Conservation (phyloP, 305 asterid genomes). For the Solanum hybrid region DNA sequence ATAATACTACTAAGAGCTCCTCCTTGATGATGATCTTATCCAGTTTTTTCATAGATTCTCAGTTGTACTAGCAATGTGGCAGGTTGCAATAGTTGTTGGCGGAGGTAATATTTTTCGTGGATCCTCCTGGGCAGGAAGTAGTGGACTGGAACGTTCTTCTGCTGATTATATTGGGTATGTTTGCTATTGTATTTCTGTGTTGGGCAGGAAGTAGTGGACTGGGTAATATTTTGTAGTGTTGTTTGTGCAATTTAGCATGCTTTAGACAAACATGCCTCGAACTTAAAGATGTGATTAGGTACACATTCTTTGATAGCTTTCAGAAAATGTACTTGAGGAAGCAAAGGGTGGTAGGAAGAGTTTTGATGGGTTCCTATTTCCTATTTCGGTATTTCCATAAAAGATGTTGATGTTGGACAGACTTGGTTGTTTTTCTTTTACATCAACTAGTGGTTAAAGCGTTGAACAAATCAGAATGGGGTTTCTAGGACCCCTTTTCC, state of each 20-base stretch:
- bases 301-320: background rate
- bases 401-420: background rate
- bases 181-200: background rate
- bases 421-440: background rate
- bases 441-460: background rate
- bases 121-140: constrained; percentile 24
- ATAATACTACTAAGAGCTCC: background rate
- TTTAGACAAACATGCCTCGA: background rate
- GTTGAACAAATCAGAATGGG: background rate
- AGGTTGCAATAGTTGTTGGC: constrained; percentile 97
- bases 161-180: constrained; percentile 74
- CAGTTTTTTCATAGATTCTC: background rate
- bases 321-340: background rate
- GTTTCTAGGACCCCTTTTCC: background rate
- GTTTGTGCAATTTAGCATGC: background rate
- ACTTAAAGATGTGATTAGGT: background rate
- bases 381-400: background rate
- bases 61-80: constrained; percentile 10
- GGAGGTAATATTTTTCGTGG: constrained; percentile 98
- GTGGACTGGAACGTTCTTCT: constrained; percentile 51
- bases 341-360: background rate
- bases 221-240: constrained; percentile 14
- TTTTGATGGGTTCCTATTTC: background rate
- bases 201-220: constrained; percentile 98
- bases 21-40: background rate